Evolutionary conservation across 768 basidiomycete genomes (phyloP).

Genomic region (Suillus cothurnatus): DNA sequence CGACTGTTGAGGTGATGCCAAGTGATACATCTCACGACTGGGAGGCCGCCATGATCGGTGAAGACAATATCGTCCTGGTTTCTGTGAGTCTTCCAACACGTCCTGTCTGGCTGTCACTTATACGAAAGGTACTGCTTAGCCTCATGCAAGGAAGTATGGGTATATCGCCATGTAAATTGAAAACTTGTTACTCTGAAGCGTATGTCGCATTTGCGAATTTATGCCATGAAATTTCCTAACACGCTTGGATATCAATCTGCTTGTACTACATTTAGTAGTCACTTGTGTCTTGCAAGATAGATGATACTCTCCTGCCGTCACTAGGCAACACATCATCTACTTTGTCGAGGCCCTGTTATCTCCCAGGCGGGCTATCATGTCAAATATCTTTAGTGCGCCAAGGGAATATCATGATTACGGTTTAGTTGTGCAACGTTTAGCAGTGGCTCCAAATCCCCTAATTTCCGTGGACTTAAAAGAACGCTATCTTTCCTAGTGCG

Average conservation of each 20-base stretch:
- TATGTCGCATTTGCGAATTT: background rate
- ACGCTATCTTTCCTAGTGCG: background rate
- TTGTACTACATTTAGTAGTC: background rate
- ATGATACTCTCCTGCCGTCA: background rate
- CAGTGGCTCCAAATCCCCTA: background rate
- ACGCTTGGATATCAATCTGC: background rate
- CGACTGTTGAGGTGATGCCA: constrained; percentile 10
- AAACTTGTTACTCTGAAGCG: background rate
- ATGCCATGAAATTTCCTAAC: background rate
- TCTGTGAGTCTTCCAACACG: constrained; percentile 23
- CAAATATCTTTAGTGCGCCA: background rate
- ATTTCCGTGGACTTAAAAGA: background rate
- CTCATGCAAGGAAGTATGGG: constrained; percentile 18
- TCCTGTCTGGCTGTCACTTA: background rate
- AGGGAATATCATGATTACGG: background rate
- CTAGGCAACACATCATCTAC: background rate
- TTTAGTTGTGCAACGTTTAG: background rate
- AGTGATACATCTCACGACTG: constrained; percentile 16
- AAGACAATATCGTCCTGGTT: constrained; percentile 37
- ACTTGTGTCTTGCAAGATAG: background rate
- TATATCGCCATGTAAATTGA: constrained; percentile 31
- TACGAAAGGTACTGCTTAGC: constrained; percentile 15
- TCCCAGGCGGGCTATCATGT: background rate
- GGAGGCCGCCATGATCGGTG: constrained; percentile 38
- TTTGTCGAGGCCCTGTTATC: background rate